Percentiles rank a stretch among this genome's conserved stretches.
These are phyloP conservation scores for Thalassiosira sp. DNA, from an alignment of 352 stramenopile species.

Conservation along the genomic window DNA sequence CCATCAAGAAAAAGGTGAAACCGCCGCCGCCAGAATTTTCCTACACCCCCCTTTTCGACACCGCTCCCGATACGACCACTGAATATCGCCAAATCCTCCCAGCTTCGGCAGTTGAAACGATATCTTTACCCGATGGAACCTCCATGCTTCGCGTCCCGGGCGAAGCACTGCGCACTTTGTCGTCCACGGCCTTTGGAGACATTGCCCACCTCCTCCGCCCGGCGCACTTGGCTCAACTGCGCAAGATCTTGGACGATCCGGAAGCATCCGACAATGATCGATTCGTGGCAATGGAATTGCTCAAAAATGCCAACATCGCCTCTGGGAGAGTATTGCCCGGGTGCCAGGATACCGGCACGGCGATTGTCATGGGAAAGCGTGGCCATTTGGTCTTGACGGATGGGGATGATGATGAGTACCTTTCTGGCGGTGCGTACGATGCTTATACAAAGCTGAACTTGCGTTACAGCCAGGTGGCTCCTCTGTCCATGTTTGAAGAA, in stretches of 20 bases:
- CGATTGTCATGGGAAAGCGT: conserved; percentile 88
- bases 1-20: conserved; percentile 34
- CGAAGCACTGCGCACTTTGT: conserved; percentile 76
- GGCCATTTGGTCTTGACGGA: conserved; percentile 87
- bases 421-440: conserved; percentile 86
- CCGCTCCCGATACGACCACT: conserved; percentile 31
- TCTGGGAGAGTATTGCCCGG: conserved; percentile 83
- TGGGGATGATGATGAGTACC: conserved; percentile 85
- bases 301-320: conserved; percentile 91
- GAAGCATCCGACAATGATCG: conserved; percentile 89
- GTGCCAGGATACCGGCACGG: conserved; percentile 90
- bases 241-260: conserved; percentile 87
- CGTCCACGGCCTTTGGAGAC: conserved; percentile 85
- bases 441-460: conserved; percentile 88
- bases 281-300: conserved; percentile 88
- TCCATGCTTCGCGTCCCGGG: conserved; percentile 55
- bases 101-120: conserved; percentile 51
- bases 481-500: conserved; percentile 89
- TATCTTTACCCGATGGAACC: conserved; percentile 52
- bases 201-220: conserved; percentile 87
- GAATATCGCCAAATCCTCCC: conserved; percentile 67
- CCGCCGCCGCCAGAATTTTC: conserved; percentile 47
- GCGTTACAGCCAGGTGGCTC: conserved; percentile 87
- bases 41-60: conserved; percentile 73
- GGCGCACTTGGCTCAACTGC: conserved; percentile 85